phyloP scores from a whole-genome alignment of 371 early-diverging fungal genomes.

The Nematocida sp. region DNA sequence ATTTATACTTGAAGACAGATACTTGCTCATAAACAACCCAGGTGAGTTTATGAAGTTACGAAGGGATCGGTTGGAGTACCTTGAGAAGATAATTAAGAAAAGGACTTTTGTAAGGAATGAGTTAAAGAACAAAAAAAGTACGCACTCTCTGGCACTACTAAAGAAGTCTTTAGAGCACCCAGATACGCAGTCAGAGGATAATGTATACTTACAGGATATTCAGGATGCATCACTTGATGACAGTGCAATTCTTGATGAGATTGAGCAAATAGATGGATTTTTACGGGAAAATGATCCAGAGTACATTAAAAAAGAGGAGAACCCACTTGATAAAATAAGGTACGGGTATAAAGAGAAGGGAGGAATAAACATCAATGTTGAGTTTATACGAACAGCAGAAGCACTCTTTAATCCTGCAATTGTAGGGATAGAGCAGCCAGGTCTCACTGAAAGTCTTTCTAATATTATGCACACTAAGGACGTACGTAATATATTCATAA shows the following conservation, averaged over 20 bases:
- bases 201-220: slow-evolving; percentile 59
- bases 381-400: slow-evolving; percentile 65
- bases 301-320: slow-evolving; percentile 56
- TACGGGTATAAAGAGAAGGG: slow-evolving; percentile 60
- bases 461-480: slow-evolving; percentile 55
- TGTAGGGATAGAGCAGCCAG: slow-evolving; percentile 65
- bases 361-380: slow-evolving; percentile 64
- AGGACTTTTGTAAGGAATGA: slow-evolving; percentile 65
- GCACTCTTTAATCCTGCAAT: slow-evolving; percentile 69
- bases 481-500: slow-evolving; percentile 65
- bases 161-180: slow-evolving; percentile 57
- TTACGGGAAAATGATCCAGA: slow-evolving; percentile 66
- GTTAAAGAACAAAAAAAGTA: slow-evolving; percentile 67
- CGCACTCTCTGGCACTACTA: slow-evolving; percentile 61
- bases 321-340: slow-evolving; percentile 58
- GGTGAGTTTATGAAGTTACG: slow-evolving; percentile 56
- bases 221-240: slow-evolving; percentile 65
- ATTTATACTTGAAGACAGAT: slow-evolving; percentile 53
- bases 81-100: slow-evolving; percentile 62
- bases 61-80: slow-evolving; percentile 55
- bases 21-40: slow-evolving; percentile 56
- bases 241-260: slow-evolving; percentile 51
- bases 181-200: slow-evolving; percentile 53
- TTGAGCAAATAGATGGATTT: slow-evolving; percentile 45
- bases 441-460: slow-evolving; percentile 64